Evolutionary conservation across 169 alveolate species (phyloP).

Genomic region (Besnoitia besnoiti): DNA sequence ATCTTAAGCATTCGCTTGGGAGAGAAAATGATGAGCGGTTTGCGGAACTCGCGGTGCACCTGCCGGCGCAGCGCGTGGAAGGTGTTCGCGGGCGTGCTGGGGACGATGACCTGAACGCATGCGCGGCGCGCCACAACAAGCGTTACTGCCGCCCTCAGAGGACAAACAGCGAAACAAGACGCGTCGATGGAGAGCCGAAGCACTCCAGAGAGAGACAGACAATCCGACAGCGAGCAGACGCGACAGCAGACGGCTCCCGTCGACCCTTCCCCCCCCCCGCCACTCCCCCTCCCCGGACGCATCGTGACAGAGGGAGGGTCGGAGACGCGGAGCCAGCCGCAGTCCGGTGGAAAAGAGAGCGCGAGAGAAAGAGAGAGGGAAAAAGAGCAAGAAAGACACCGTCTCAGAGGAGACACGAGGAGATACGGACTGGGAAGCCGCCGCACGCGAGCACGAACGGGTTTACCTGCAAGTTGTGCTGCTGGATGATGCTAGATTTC

Average conservation of each 20-base stretch:
- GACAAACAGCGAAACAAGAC: neutral
- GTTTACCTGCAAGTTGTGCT: conserved; percentile 63
- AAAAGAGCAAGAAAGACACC: neutral
- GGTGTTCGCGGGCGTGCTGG: conserved; percentile 90
- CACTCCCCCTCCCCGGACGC: too few relatives aligned
- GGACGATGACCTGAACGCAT: conserved; percentile 83
- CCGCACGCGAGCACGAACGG: neutral
- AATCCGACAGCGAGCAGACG: too few relatives aligned
- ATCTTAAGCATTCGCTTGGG: conserved; percentile 81
- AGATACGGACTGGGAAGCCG: neutral
- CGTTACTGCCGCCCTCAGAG: neutral
- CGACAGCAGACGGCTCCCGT: too few relatives aligned
- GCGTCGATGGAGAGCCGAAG: neutral
- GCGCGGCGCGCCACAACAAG: neutral
- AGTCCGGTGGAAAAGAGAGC: neutral
- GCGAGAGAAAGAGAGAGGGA: neutral
- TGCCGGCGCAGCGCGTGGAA: conserved; percentile 94
- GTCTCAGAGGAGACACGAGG: neutral
- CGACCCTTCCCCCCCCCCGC: too few relatives aligned
- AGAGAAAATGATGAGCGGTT: conserved; percentile 80
- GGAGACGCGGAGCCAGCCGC: too few relatives aligned
- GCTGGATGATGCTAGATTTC: conserved; percentile 62
- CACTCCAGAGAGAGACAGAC: neutral
- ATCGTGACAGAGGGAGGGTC: too few relatives aligned
- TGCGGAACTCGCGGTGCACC: conserved; percentile 89